Conservation (phyloP, 495 filamentous ascomycete genomes). For the Daldinia caldariorum region DNA sequence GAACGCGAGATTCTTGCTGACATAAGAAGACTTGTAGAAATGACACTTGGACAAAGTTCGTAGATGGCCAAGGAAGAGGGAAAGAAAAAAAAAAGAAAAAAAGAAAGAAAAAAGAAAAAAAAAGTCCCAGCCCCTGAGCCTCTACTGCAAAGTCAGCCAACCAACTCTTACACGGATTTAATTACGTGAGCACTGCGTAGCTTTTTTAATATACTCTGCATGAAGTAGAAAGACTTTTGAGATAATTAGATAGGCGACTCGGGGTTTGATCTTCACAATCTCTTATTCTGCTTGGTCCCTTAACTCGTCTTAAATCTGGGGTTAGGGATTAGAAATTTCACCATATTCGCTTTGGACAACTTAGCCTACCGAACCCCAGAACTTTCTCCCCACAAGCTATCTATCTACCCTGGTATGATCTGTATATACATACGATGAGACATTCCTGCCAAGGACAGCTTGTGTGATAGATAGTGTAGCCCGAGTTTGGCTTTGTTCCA, state of each 20-base stretch:
- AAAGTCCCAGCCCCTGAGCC: constrained; percentile 24
- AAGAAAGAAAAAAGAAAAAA: constrained; percentile 12
- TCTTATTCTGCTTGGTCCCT: constrained; percentile 13
- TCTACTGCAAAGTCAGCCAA: constrained; percentile 12
- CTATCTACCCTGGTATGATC: constrained; percentile 28
- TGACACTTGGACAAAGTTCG: constrained; percentile 6
- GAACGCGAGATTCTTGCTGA: constrained; percentile 34
- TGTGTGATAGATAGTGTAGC: constrained; percentile 9
- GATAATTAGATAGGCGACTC: constrained; percentile 8
- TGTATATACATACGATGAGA: constrained; percentile 17
- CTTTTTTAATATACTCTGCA: constrained; percentile 1
- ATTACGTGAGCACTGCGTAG: constrained; percentile 29
- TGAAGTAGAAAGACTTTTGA: not conserved
- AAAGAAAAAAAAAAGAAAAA: constrained; percentile 12
- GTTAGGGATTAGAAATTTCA: constrained; percentile 26
- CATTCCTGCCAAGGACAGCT: constrained; percentile 23
- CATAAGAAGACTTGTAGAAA: constrained; percentile 32
- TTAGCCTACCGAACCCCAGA: constrained; percentile 27
- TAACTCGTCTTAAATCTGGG: constrained; percentile 37
- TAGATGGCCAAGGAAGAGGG: not conserved
- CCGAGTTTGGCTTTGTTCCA: constrained; percentile 19
- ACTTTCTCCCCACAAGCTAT: constrained; percentile 39
- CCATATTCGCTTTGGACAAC: constrained; percentile 15
- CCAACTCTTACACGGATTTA: not conserved
- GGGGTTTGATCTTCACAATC: constrained; percentile 24